These are phyloP conservation scores for Ophiostoma ips DNA, from an alignment of 2,329 filamentous ascomycete species.

Conservation along the genomic window DNA sequence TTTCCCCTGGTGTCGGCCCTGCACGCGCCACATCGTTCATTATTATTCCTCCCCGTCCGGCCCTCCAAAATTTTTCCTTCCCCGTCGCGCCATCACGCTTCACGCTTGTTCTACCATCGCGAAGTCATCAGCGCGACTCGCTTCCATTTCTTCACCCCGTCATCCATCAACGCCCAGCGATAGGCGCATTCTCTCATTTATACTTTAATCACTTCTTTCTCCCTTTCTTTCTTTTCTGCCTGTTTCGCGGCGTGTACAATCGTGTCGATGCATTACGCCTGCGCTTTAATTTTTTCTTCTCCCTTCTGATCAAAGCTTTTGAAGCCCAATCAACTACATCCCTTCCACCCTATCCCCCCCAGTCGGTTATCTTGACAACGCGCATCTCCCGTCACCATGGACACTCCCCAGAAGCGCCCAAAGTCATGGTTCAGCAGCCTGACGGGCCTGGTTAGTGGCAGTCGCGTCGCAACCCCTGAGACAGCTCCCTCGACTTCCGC, in stretches of 20 bases:
- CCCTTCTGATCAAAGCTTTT: not conserved
- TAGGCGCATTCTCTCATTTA: constrained; percentile 2
- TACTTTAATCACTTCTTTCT: not conserved
- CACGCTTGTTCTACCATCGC: constrained; percentile 7
- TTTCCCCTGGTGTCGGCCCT: not conserved
- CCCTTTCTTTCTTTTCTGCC: not conserved
- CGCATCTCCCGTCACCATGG: constrained; percentile 7
- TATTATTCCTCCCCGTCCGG: constrained; percentile 5
- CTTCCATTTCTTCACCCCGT: not conserved
- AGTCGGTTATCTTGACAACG: not conserved
- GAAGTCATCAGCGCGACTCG: constrained; percentile 9
- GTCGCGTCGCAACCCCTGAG: constrained; percentile 4
- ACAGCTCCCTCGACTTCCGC: not conserved
- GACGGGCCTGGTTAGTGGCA: constrained; percentile 10
- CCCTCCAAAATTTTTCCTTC: not conserved
- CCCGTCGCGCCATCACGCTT: constrained; percentile 6
- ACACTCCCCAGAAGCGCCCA: constrained; percentile 10
- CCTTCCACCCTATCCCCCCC: not conserved
- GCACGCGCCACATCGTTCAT: constrained; percentile 10
- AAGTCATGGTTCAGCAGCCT: constrained; percentile 14
- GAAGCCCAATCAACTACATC: constrained; percentile 1
- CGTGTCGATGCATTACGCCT: constrained; percentile 8
- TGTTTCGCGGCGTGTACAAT: not conserved
- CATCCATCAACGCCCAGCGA: constrained; percentile 2
- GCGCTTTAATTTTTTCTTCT: constrained; percentile 1